phyloP scores from a whole-genome alignment of 345 rosid genomes.

The Hypericum androsaemum region DNA sequence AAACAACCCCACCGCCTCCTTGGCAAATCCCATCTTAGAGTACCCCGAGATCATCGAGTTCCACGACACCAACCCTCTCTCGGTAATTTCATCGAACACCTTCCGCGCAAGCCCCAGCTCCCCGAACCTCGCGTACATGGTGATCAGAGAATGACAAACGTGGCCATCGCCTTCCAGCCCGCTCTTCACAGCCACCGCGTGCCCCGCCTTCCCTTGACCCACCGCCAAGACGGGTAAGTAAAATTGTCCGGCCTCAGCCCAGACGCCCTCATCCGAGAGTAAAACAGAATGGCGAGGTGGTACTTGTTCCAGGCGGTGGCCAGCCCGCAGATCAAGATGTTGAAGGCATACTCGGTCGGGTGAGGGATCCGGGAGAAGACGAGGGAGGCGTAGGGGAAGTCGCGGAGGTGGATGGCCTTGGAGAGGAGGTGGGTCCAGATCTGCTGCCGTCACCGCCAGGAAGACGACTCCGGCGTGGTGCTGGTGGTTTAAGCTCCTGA shows the following conservation, averaged over 20 bases:
- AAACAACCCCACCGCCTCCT: constrained; percentile 56
- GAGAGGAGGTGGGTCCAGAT: no score
- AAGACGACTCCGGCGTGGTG: no score
- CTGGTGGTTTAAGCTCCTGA: no score
- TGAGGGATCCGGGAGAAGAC: constrained; percentile 43
- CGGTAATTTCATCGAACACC: constrained; percentile 74
- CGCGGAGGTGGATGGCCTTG: constrained; percentile 49
- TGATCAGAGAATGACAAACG: constrained; percentile 51
- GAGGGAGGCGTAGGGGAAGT: constrained; percentile 44
- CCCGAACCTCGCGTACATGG: constrained; percentile 45
- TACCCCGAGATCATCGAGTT: no score
- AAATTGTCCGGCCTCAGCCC: constrained; percentile 60
- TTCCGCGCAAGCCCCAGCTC: constrained; percentile 34
- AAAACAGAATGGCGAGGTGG: constrained; percentile 32
- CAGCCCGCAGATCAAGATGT: constrained; percentile 68
- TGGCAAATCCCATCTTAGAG: constrained; percentile 47
- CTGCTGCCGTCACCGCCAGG: no score
- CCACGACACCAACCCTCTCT: no score
- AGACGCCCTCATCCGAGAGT: constrained; percentile 41
- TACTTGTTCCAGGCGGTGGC: constrained; percentile 46
- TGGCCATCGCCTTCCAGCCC: constrained; percentile 53
- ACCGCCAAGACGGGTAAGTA: constrained; percentile 53
- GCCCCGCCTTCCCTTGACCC: constrained; percentile 40
- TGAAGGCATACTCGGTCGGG: constrained; percentile 67
- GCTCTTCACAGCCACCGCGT: constrained; percentile 41